These are phyloP conservation scores for Pterocarpus santalinus DNA, from an alignment of 306 rosid species.

Conservation along the genomic window DNA sequence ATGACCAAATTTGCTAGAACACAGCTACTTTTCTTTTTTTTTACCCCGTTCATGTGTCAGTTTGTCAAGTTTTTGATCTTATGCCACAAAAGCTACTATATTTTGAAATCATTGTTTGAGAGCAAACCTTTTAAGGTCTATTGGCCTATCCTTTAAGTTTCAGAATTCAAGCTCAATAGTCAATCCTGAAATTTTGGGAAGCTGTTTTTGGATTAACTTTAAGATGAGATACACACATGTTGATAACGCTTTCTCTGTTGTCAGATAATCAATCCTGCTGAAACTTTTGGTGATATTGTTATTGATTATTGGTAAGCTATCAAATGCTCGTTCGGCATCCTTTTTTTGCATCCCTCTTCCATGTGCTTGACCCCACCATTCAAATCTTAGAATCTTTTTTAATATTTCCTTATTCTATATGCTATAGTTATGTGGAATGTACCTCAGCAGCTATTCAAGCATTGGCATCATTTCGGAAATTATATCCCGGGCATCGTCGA, in stretches of 20 bases:
- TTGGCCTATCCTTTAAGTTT: constrained; percentile 18
- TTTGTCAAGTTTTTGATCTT: constrained; percentile 35
- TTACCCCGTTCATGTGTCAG: neutral
- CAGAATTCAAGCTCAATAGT: constrained; percentile 24
- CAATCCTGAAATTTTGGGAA: constrained; percentile 26
- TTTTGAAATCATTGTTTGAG: constrained; percentile 37
- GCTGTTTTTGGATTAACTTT: constrained; percentile 5
- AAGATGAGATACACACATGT: constrained; percentile 23
- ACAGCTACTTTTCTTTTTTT: constrained; percentile 5
- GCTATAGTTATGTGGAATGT: constrained; percentile 83
- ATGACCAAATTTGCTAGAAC: constrained; percentile 18
- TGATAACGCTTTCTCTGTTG: constrained; percentile 43
- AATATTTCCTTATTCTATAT: constrained; percentile 35
- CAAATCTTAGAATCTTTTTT: constrained; percentile 1
- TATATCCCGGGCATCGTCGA: constrained; percentile 71
- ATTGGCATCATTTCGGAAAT: constrained; percentile 62
- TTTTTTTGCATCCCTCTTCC: constrained; percentile 24
- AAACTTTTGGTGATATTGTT: constrained; percentile 96
- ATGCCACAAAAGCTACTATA: constrained; percentile 24
- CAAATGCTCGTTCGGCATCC: constrained; percentile 41
- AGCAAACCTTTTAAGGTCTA: constrained; percentile 22
- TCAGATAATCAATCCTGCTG: constrained; percentile 94
- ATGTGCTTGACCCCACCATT: constrained; percentile 9
- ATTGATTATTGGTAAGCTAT: constrained; percentile 92
- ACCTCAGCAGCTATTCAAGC: constrained; percentile 94